Evolutionary conservation across 257 asterid species (phyloP).

Genomic region (Knoxia roxburghii): DNA sequence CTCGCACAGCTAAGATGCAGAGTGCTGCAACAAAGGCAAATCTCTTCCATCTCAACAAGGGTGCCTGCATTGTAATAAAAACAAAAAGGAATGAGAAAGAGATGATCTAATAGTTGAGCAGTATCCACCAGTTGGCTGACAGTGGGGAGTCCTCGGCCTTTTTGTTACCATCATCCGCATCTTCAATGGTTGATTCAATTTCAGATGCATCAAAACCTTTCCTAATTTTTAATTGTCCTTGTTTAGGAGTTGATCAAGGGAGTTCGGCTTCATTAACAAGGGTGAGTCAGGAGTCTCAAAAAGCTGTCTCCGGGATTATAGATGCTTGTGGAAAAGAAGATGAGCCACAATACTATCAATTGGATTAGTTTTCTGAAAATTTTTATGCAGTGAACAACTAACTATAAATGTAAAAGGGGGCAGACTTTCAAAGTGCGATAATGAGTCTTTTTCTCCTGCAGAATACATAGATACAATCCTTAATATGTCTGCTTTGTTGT

Average conservation of each 20-base stretch:
- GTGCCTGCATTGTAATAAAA: conserved; percentile 57
- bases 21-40: conserved; percentile 91
- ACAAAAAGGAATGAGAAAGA: background rate
- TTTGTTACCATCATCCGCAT: conserved; percentile 23
- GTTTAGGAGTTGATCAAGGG: conserved; percentile 30
- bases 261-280: conserved; percentile 37
- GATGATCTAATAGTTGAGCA: too few relatives aligned
- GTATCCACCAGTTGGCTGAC: too few relatives aligned
- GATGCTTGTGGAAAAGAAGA: conserved; percentile 72
- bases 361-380: conserved; percentile 85
- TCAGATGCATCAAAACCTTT: conserved; percentile 28
- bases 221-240: conserved; percentile 21
- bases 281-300: conserved; percentile 47
- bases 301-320: conserved; percentile 42
- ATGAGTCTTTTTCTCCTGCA: too few relatives aligned
- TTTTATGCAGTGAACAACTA: too few relatives aligned
- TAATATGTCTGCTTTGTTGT: too few relatives aligned
- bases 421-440: too few relatives aligned
- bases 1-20: conserved; percentile 96
- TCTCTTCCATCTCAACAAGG: conserved; percentile 95
- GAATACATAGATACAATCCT: too few relatives aligned
- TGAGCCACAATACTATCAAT: conserved; percentile 83
- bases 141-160: conserved; percentile 29
- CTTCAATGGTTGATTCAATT: conserved; percentile 31
- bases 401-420: too few relatives aligned